These are phyloP conservation scores for Colletotrichum plurivorum DNA, from an alignment of 2,329 filamentous ascomycete genomes.

Conservation along the genomic window DNA sequence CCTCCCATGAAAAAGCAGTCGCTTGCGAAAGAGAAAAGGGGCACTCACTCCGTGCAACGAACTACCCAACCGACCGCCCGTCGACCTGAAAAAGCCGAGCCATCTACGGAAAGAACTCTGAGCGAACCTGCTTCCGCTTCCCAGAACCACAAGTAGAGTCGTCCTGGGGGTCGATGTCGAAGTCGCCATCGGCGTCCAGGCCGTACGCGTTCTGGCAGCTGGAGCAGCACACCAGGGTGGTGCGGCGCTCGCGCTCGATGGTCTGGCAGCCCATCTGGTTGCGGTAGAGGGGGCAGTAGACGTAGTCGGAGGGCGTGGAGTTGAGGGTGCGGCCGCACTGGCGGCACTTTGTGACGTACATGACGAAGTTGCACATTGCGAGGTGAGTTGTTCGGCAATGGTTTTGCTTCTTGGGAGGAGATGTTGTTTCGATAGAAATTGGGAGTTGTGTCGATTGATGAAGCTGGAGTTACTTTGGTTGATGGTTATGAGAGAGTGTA, in stretches of 20 bases:
- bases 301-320: conserved; percentile 5
- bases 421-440: not conserved
- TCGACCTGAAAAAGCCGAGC: too few species aligned
- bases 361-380: conserved; percentile 38
- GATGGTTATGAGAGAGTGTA: not conserved
- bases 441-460: not conserved
- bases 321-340: conserved; percentile 23
- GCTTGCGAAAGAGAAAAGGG: too few species aligned
- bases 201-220: conserved; percentile 49
- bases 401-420: not conserved
- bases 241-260: conserved; percentile 26
- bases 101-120: too few species aligned
- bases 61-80: too few species aligned
- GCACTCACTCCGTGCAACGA: too few species aligned
- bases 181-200: conserved; percentile 67
- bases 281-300: conserved; percentile 33
- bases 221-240: conserved; percentile 28
- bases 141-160: not conserved
- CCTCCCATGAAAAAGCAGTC: too few species aligned
- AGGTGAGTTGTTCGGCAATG: not conserved
- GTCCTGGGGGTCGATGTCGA: conserved; percentile 63
- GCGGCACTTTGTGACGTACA: conserved; percentile 35
- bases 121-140: not conserved
- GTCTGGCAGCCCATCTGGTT: conserved; percentile 19
- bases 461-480: not conserved